These are phyloP conservation scores for Saitozyma podzolica DNA, from an alignment of 768 basidiomycete genomes.

Conservation along the genomic window DNA sequence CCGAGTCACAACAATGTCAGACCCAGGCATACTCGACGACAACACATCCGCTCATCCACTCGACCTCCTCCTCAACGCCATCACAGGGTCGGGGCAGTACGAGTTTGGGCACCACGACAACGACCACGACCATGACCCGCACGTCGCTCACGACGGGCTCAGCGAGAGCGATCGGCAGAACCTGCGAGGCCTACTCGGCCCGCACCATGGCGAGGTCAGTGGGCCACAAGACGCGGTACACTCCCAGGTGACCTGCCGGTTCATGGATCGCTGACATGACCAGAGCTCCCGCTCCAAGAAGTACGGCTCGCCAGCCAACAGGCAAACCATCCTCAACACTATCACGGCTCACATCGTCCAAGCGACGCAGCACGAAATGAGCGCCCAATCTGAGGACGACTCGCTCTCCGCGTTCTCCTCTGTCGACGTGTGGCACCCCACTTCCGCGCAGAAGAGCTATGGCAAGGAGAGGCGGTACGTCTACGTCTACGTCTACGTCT, in stretches of 20 bases:
- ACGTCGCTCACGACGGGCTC: background rate
- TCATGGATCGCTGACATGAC: too few species aligned
- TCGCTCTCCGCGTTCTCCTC: slow-evolving; percentile 1
- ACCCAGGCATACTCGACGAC: slow-evolving; percentile 7
- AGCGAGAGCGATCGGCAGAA: background rate
- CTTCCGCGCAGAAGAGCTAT: slow-evolving; percentile 93
- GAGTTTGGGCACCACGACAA: background rate
- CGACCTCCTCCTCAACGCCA: slow-evolving; percentile 47
- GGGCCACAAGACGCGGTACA: too few species aligned
- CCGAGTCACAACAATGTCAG: too few species aligned
- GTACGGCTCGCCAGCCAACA: background rate
- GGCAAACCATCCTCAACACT: background rate
- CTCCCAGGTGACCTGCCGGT: too few species aligned
- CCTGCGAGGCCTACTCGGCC: too few species aligned
- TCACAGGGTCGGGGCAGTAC: slow-evolving; percentile 19
- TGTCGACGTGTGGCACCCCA: slow-evolving; percentile 67
- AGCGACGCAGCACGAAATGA: background rate
- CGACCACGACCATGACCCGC: background rate
- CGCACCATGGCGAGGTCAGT: too few species aligned
- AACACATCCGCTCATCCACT: slow-evolving; percentile 29
- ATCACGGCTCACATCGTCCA: background rate
- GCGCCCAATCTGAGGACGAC: background rate
- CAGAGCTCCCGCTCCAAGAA: background rate
- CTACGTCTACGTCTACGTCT: background rate
- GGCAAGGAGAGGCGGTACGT: slow-evolving; percentile 79